These are phyloP conservation scores for Glebionis coronaria DNA, from an alignment of 129 eudicot genomes.

Conservation along the genomic window DNA sequence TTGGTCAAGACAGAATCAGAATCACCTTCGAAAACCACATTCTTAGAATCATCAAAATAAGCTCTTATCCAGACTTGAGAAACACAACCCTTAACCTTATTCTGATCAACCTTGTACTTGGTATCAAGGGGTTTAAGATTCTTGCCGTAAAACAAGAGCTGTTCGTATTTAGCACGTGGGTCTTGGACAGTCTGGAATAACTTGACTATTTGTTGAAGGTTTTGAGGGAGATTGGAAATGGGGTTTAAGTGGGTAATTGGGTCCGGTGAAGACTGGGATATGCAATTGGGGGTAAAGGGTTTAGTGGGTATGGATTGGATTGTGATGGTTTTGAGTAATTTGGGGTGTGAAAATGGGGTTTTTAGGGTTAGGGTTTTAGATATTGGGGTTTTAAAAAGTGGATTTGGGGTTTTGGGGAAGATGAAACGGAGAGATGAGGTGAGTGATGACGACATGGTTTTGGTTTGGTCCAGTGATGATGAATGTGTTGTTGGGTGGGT, in stretches of 20 bases:
- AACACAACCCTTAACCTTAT: conserved; percentile 89
- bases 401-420: too few relatives aligned
- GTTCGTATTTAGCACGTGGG: conserved; percentile 82
- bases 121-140: conserved; percentile 56
- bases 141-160: conserved; percentile 61
- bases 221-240: conserved; percentile 62
- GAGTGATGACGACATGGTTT: too few relatives aligned
- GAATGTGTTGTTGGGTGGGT: too few relatives aligned
- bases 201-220: conserved; percentile 67
- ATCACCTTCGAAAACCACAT: conserved; percentile 75
- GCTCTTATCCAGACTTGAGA: conserved; percentile 95
- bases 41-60: conserved; percentile 42
- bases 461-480: too few relatives aligned
- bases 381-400: too few relatives aligned
- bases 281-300: too few relatives aligned
- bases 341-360: too few relatives aligned
- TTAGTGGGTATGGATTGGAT: too few relatives aligned
- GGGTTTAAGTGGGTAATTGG: conserved; percentile 37
- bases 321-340: too few relatives aligned
- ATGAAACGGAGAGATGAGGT: too few relatives aligned
- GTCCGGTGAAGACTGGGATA: background rate
- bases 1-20: conserved; percentile 81
- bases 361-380: too few relatives aligned
- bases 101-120: conserved; percentile 48
- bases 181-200: conserved; percentile 72